These are phyloP conservation scores for Phytophthora ramorum DNA, from an alignment of 352 stramenopile species.

Conservation along the genomic window DNA sequence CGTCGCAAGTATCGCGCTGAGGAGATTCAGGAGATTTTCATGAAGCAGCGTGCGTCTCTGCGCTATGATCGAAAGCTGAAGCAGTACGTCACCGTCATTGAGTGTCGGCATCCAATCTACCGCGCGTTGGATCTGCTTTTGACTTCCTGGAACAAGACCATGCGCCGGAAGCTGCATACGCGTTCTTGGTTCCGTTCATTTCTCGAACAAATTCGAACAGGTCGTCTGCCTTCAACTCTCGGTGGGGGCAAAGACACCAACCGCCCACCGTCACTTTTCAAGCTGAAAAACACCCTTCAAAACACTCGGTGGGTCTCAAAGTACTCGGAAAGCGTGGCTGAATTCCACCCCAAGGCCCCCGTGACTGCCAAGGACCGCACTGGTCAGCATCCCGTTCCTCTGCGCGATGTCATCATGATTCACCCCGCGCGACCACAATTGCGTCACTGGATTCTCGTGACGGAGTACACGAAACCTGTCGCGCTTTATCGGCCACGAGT, in stretches of 20 bases:
- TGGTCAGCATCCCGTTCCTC: conserved; percentile 30
- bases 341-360: conserved; percentile 75
- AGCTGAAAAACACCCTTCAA: conserved; percentile 85
- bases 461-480: conserved; percentile 66
- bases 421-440: conserved; percentile 62
- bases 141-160: conserved; percentile 87
- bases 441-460: conserved; percentile 70
- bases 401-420: conserved; percentile 66
- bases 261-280: conserved; percentile 65
- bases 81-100: conserved; percentile 88
- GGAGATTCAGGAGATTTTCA: conserved; percentile 94
- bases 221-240: conserved; percentile 49
- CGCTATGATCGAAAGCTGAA: conserved; percentile 90
- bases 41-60: conserved; percentile 87
- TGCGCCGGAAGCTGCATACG: conserved; percentile 85
- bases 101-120: conserved; percentile 94
- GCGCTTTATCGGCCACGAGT: conserved; percentile 81
- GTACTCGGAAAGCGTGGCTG: conserved; percentile 65
- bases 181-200: conserved; percentile 91
- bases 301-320: conserved; percentile 72
- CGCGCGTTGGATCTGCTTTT: conserved; percentile 62
- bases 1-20: conserved; percentile 87
- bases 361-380: conserved; percentile 83
- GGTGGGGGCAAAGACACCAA: conserved; percentile 32
- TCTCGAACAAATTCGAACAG: conserved; percentile 84